Percentiles rank a stretch among this genome's conserved stretches.
phyloP scores from a whole-genome alignment of 2,329 filamentous ascomycete genomes.

The Sporothrix pallida region DNA sequence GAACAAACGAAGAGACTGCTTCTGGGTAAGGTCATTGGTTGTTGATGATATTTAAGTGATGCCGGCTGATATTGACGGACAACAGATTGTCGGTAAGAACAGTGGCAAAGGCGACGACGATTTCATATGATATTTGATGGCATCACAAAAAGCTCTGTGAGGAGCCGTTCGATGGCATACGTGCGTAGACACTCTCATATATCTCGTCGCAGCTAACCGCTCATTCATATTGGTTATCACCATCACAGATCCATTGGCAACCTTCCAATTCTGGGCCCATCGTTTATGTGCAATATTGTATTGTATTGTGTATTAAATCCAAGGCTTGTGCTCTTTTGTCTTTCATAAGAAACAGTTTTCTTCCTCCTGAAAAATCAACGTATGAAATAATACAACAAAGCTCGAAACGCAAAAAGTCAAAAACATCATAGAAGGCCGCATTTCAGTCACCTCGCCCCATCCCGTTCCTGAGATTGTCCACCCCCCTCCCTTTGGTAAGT shows the following conservation, averaged over 20 bases:
- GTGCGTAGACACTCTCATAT: background rate
- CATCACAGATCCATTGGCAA: background rate
- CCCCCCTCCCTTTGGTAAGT: background rate
- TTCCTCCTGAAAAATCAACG: background rate
- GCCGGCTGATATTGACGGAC: no score
- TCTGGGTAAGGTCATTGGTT: background rate
- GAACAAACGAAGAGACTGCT: background rate
- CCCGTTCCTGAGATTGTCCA: no score
- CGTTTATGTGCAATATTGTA: background rate
- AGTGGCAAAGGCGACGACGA: no score
- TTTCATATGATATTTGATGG: no score
- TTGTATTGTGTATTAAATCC: no score
- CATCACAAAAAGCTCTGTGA: no score
- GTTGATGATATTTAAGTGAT: background rate
- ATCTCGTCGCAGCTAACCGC: background rate
- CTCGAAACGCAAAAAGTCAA: background rate
- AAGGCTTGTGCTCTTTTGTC: no score
- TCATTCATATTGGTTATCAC: background rate
- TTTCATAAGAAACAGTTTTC: background rate
- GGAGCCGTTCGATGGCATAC: background rate
- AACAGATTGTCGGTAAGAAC: no score
- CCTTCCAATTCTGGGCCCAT: no score
- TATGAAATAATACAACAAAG: slow-evolving; percentile 15
- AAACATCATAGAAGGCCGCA: slow-evolving; percentile 1
- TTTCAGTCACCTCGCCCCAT: background rate